A percentile compares a stretch with the other conserved stretches of the same genome.
Conservation (phyloP, 176 grass and related monocot genomes). For the Saccharum officinarum region DNA sequence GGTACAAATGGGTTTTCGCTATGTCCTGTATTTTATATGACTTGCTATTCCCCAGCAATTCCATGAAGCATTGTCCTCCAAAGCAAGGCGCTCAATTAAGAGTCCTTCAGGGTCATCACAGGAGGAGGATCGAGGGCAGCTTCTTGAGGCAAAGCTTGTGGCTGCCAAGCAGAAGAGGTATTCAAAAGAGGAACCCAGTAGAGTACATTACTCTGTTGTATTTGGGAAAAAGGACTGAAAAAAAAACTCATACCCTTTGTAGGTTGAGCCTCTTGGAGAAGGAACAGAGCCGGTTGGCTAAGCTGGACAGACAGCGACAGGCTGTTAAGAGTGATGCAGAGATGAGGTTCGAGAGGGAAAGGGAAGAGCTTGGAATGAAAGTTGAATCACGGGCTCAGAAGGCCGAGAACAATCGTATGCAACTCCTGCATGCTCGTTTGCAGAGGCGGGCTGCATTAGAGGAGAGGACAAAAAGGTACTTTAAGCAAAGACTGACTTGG, state of each 20-base stretch:
- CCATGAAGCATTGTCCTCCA: slow-evolving; percentile 68
- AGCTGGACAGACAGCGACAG: slow-evolving; percentile 66
- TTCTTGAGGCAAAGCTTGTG: slow-evolving; percentile 71
- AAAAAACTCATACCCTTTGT: not conserved
- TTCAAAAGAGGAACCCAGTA: not conserved
- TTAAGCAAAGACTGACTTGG: slow-evolving; percentile 49
- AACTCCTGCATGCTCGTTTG: slow-evolving; percentile 59
- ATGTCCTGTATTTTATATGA: not conserved
- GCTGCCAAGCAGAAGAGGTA: slow-evolving; percentile 93
- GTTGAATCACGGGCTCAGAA: slow-evolving; percentile 63
- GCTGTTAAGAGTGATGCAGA: slow-evolving; percentile 75
- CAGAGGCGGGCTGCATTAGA: slow-evolving; percentile 69
- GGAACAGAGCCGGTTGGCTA: slow-evolving; percentile 65
- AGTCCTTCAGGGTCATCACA: slow-evolving; percentile 69
- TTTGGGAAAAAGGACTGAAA: not conserved
- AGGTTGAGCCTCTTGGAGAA: slow-evolving; percentile 84
- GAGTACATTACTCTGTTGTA: not conserved
- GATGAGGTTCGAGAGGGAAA: slow-evolving; percentile 70
- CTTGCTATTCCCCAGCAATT: slow-evolving; percentile 69
- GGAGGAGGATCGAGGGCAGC: slow-evolving; percentile 71
- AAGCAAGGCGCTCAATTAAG: slow-evolving; percentile 64
- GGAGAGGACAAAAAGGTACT: slow-evolving; percentile 69
- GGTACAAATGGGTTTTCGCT: not conserved
- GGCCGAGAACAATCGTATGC: slow-evolving; percentile 72
- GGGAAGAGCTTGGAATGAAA: slow-evolving; percentile 66